Conservation (phyloP, 768 basidiomycete genomes). For the Boletus insuetus region DNA sequence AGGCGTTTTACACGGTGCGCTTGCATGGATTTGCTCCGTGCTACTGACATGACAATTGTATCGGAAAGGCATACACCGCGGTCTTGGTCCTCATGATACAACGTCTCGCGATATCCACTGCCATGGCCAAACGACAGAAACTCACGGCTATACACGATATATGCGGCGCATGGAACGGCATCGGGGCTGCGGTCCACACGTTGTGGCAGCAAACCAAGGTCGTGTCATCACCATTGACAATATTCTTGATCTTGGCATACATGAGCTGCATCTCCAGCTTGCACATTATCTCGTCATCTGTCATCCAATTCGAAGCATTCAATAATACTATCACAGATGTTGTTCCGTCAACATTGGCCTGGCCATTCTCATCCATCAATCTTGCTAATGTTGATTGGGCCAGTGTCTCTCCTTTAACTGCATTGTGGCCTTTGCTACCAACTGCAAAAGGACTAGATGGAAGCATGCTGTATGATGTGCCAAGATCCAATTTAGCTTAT, state of each 20-base stretch:
- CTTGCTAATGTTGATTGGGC: not conserved
- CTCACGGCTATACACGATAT: conserved; percentile 22
- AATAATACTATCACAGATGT: not conserved
- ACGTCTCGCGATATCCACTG: conserved; percentile 7
- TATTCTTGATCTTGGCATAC: conserved; percentile 14
- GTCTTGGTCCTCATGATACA: conserved; percentile 10
- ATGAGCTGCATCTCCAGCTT: conserved; percentile 15
- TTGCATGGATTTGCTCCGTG: too few relatives aligned
- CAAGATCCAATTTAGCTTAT: not conserved
- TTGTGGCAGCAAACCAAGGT: conserved; percentile 24
- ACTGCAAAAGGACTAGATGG: conserved; percentile 11
- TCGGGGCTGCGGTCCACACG: conserved; percentile 15
- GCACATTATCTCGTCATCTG: conserved; percentile 22
- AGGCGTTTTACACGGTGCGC: not conserved
- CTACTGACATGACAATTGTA: not conserved
- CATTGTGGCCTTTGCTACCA: conserved; percentile 1
- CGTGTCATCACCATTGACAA: not conserved
- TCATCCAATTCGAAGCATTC: conserved; percentile 20
- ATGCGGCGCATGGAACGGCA: conserved; percentile 20
- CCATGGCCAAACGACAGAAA: conserved; percentile 6
- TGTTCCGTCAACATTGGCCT: not conserved
- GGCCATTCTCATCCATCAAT: not conserved
- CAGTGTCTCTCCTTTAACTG: not conserved
- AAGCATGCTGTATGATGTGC: conserved; percentile 18
- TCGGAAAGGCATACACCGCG: conserved; percentile 14